These are phyloP conservation scores for Podospora australis DNA, from an alignment of 495 filamentous ascomycete species.

Conservation along the genomic window DNA sequence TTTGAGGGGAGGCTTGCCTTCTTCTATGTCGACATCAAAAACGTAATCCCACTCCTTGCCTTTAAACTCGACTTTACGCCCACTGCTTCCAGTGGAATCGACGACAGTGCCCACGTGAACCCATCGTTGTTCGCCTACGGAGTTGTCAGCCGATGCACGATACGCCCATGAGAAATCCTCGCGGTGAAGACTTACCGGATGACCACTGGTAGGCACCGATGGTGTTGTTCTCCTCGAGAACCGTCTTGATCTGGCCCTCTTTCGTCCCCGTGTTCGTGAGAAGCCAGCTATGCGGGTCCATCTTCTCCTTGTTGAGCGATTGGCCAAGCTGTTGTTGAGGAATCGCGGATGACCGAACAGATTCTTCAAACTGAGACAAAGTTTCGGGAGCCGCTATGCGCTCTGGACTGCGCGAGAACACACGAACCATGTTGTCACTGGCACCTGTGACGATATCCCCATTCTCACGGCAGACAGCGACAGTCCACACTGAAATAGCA, in stretches of 20 bases:
- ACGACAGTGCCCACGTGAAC: slow-evolving; percentile 88
- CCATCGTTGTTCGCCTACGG: slow-evolving; percentile 54
- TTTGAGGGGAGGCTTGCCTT: slow-evolving; percentile 89
- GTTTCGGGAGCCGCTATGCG: slow-evolving; percentile 56
- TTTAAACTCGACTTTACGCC: slow-evolving; percentile 60
- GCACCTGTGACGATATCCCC: slow-evolving; percentile 91
- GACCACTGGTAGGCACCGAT: slow-evolving; percentile 83
- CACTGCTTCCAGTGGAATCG: slow-evolving; percentile 76
- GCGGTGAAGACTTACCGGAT: slow-evolving; percentile 22
- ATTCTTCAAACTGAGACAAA: slow-evolving; percentile 65
- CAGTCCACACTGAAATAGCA: slow-evolving; percentile 91
- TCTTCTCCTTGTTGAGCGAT: slow-evolving; percentile 80
- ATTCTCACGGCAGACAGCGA: slow-evolving; percentile 70
- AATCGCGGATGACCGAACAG: slow-evolving; percentile 75
- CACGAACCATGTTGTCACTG: slow-evolving; percentile 78
- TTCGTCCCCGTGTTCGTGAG: slow-evolving; percentile 73
- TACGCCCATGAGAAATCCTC: not conserved
- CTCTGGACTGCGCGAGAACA: slow-evolving; percentile 72
- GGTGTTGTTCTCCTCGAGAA: slow-evolving; percentile 68
- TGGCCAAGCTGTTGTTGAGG: slow-evolving; percentile 66
- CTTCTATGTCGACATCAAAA: slow-evolving; percentile 96
- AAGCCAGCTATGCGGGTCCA: slow-evolving; percentile 81
- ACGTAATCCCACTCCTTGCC: slow-evolving; percentile 96
- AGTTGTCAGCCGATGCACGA: slow-evolving; percentile 10
- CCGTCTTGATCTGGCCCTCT: slow-evolving; percentile 91